Evolutionary conservation across 2,329 filamentous ascomycete species (phyloP), one percentile per base, ranked within the genome.

Genomic region (Fusarium concolor): DNA sequence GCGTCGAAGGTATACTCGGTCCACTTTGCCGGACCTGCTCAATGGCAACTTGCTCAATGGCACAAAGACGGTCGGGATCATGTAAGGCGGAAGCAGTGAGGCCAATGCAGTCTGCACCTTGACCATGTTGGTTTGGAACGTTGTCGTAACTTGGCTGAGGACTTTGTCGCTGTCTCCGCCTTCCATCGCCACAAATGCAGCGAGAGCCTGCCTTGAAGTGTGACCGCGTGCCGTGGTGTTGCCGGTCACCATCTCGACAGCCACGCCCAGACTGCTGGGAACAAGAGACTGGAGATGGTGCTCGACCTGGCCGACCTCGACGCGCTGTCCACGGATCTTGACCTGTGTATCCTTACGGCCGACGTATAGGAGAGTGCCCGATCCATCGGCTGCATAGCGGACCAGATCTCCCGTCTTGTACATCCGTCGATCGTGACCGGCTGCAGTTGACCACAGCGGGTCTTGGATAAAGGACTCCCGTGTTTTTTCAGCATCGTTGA

Each of bases 281-380:
- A 52, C 26, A 42, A 52, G 49, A 52, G 49, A 52, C 28, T 52
- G 49, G 37, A 52, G 49, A 52, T 42, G 29, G 35, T 56, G 54
- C 37, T 56, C 54, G 15, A 56, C 5, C 62, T 74, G 71, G 7
- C 65, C 71, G n/a, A 85, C 77, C 76, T 85, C 88, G 50, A 87
- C 79, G 47, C 86, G 76, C 63, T 83, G 87, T 24, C 88, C 89
- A 28, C 82, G 80, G 12, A 28, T 28, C 26, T n/a, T n/a, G n/a
- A n/a, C n/a, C n/a, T n/a, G n/a, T n/a, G n/a, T n/a, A n/a, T n/a
- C n/a, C n/a, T n/a, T 28, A 28, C 26, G 26, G 26, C 26, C 26
- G 26, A 28, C 68, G 47, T 81, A 84, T 41, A 84, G 68, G 45
- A 81, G 84, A 1, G 78, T 68, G 10, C 85, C 71, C n/a, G 72